phyloP scores from a whole-genome alignment of 768 basidiomycete species.

The Mycena pura region DNA sequence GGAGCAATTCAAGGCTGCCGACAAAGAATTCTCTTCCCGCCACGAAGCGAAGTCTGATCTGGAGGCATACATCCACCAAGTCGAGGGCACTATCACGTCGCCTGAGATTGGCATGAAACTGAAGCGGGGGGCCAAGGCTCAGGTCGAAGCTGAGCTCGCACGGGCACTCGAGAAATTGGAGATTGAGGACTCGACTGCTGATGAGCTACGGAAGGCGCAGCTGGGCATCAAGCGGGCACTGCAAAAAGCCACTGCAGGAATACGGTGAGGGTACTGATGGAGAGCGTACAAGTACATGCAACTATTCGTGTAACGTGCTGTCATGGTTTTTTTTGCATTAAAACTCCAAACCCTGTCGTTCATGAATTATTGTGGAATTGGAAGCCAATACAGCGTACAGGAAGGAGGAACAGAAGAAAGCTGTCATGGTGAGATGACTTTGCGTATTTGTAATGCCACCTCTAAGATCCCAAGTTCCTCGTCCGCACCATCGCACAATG shows the following conservation, averaged over 20 bases:
- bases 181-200: constrained; percentile 91
- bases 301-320: constrained; percentile 25
- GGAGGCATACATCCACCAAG: constrained; percentile 96
- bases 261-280: constrained; percentile 56
- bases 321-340: constrained; percentile 29
- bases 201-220: constrained; percentile 96
- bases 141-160: constrained; percentile 97
- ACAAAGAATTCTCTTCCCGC: constrained; percentile 97
- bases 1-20: constrained; percentile 94
- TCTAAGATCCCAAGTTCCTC: constrained; percentile 96
- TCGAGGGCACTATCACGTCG: constrained; percentile 94
- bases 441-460: constrained; percentile 80
- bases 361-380: too few relatives aligned
- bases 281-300: constrained; percentile 22
- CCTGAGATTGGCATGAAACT: constrained; percentile 98
- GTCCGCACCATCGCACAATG: constrained; percentile 93
- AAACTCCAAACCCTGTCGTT: constrained; percentile 16
- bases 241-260: constrained; percentile 95
- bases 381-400: too few relatives aligned
- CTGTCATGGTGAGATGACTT: constrained; percentile 52
- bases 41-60: constrained; percentile 99
- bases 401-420: too few relatives aligned
- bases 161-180: constrained; percentile 98
- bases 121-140: constrained; percentile 93
- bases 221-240: constrained; percentile 95